These are phyloP conservation scores for Chlamydomonas reinhardtii DNA, from an alignment of 163 green algal species.

Conservation along the genomic window DNA sequence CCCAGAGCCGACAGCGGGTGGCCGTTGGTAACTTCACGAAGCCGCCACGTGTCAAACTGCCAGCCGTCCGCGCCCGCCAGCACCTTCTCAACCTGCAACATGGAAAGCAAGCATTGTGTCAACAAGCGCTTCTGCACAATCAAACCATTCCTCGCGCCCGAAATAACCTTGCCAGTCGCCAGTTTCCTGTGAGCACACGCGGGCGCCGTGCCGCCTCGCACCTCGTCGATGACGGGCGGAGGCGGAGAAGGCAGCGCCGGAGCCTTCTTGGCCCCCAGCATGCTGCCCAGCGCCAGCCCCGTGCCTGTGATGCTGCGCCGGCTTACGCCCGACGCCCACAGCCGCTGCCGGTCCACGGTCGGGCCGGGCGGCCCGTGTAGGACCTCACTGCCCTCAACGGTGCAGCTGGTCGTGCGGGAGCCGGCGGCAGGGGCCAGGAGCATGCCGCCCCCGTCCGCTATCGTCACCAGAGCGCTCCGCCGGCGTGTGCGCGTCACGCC, in stretches of 20 bases:
- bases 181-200: no score
- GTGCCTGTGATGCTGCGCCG: constrained; percentile 13
- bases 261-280: constrained; percentile 27
- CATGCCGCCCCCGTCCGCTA: neutral
- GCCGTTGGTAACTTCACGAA: constrained; percentile 30
- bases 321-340: constrained; percentile 8
- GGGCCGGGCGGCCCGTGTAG: neutral
- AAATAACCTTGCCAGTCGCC: no score
- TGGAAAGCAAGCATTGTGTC: no score
- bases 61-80: constrained; percentile 51
- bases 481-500: neutral
- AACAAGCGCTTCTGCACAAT: no score
- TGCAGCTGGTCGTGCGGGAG: neutral
- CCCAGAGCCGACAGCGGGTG: constrained; percentile 44
- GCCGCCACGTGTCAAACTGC: constrained; percentile 62
- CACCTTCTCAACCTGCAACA: neutral
- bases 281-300: neutral
- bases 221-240: constrained; percentile 26
- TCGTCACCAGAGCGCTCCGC: neutral
- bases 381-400: neutral
- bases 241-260: constrained; percentile 5
- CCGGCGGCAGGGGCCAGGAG: neutral
- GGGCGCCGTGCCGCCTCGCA: neutral
- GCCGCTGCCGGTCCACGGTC: neutral
- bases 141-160: no score